Percentiles rank a stretch among this genome's conserved stretches.
These are phyloP conservation scores for Rhypophila decipiens DNA, from an alignment of 495 filamentous ascomycete genomes.

Conservation along the genomic window DNA sequence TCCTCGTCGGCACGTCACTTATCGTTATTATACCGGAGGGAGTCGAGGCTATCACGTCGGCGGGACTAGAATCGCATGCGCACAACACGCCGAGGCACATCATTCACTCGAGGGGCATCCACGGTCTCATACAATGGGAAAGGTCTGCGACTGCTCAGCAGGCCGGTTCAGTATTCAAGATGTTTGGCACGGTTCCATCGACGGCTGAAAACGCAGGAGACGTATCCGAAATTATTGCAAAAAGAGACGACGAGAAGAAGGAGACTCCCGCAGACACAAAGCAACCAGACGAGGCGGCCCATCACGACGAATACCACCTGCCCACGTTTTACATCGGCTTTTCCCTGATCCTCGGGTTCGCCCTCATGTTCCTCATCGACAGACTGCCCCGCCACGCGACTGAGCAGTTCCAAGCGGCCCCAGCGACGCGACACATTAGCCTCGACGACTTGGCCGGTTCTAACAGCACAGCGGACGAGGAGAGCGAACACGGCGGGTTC, in stretches of 20 bases:
- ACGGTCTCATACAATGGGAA: constrained; percentile 17
- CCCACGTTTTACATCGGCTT: constrained; percentile 67
- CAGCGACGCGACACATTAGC: constrained; percentile 62
- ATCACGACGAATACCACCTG: constrained; percentile 31
- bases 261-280: background rate
- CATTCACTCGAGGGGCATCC: background rate
- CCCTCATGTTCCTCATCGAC: constrained; percentile 96
- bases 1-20: constrained; percentile 88
- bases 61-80: constrained; percentile 38
- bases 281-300: constrained; percentile 10
- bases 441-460: constrained; percentile 65
- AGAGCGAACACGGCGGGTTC: constrained; percentile 49
- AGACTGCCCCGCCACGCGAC: constrained; percentile 69
- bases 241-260: constrained; percentile 2
- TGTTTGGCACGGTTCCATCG: background rate
- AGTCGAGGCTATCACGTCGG: constrained; percentile 80
- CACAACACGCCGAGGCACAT: constrained; percentile 22
- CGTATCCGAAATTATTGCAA: background rate
- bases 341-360: constrained; percentile 80
- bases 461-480: constrained; percentile 29
- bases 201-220: background rate
- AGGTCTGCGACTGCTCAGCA: background rate
- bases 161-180: background rate
- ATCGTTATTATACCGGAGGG: constrained; percentile 98
- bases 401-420: constrained; percentile 44